phyloP scores from a whole-genome alignment of 2,329 filamentous ascomycete genomes.

The Pseudogymnoascus sp. region DNA sequence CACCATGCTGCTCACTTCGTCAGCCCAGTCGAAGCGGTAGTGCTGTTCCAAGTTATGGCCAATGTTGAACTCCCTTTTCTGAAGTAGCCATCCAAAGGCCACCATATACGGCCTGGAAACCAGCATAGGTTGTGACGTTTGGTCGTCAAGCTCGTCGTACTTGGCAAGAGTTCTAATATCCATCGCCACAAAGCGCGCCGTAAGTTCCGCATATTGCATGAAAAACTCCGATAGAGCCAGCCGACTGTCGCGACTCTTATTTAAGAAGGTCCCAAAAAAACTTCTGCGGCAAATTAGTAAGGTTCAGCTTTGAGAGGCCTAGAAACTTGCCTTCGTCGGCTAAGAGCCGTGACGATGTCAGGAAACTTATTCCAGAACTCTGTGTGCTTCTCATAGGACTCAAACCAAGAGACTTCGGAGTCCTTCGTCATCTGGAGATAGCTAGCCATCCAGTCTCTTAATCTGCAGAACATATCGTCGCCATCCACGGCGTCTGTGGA shows the following conservation, averaged over 20 bases:
- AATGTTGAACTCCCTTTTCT: conserved; percentile 29
- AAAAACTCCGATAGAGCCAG: conserved; percentile 24
- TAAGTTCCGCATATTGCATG: conserved; percentile 35
- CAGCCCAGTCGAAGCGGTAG: conserved; percentile 34
- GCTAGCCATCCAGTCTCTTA: conserved; percentile 43
- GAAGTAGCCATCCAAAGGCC: conserved; percentile 33
- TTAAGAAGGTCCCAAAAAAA: conserved; percentile 26
- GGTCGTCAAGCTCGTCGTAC: conserved; percentile 22
- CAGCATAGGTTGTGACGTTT: conserved; percentile 31
- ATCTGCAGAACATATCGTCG: conserved; percentile 34
- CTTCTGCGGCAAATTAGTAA: conserved; percentile 20
- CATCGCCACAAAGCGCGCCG: conserved; percentile 43
- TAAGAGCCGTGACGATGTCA: conserved; percentile 37
- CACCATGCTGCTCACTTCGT: conserved; percentile 20
- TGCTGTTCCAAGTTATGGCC: conserved; percentile 27
- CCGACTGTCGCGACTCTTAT: conserved; percentile 17
- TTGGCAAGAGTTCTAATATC: conserved; percentile 34
- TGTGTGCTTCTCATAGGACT: conserved; percentile 36
- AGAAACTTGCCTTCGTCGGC: conserved; percentile 34
- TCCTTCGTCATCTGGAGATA: conserved; percentile 36
- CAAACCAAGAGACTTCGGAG: conserved; percentile 30
- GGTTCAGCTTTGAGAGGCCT: neutral
- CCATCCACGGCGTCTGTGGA: conserved; percentile 34
- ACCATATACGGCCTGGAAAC: conserved; percentile 39
- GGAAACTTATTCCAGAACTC: conserved; percentile 46